phyloP scores from a whole-genome alignment of 768 basidiomycete species.

The Ephemerocybe angulata region DNA sequence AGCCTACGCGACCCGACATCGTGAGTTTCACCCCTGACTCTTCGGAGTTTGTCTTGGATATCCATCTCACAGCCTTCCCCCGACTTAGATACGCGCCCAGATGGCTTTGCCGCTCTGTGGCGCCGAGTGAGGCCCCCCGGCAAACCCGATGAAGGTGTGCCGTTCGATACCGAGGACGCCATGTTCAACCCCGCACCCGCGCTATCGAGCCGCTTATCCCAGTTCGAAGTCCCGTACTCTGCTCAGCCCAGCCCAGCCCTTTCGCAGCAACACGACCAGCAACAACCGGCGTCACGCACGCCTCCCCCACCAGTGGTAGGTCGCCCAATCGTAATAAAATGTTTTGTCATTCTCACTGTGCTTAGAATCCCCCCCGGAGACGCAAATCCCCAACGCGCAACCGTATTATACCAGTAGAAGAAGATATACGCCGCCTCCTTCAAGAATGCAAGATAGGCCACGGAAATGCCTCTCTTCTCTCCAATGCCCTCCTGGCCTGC shows the following conservation, averaged over 20 bases:
- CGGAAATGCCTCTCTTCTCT: constrained; percentile 74
- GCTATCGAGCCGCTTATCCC: constrained; percentile 41
- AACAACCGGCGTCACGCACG: constrained; percentile 20
- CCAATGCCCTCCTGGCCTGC: constrained; percentile 65
- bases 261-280: constrained; percentile 11
- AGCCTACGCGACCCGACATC: constrained; percentile 58
- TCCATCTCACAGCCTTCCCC: not conserved
- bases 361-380: constrained; percentile 7
- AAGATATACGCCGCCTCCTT: constrained; percentile 78
- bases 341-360: not conserved
- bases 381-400: constrained; percentile 27
- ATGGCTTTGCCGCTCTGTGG: constrained; percentile 74
- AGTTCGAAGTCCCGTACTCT: constrained; percentile 34
- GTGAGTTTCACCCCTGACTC: constrained; percentile 30
- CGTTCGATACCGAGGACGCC: constrained; percentile 72
- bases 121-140: constrained; percentile 72
- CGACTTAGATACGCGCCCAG: constrained; percentile 22
- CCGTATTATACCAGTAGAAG: constrained; percentile 64
- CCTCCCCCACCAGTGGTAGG: constrained; percentile 23
- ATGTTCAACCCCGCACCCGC: constrained; percentile 60
- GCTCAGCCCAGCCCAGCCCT: constrained; percentile 30
- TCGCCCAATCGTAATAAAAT: not conserved
- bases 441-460: constrained; percentile 83
- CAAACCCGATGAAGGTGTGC: constrained; percentile 81
- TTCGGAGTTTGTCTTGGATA: not conserved